Base-by-base conservation (phyloP, 2,329 filamentous ascomycete genomes). In the Leptographium procerum region DNA sequence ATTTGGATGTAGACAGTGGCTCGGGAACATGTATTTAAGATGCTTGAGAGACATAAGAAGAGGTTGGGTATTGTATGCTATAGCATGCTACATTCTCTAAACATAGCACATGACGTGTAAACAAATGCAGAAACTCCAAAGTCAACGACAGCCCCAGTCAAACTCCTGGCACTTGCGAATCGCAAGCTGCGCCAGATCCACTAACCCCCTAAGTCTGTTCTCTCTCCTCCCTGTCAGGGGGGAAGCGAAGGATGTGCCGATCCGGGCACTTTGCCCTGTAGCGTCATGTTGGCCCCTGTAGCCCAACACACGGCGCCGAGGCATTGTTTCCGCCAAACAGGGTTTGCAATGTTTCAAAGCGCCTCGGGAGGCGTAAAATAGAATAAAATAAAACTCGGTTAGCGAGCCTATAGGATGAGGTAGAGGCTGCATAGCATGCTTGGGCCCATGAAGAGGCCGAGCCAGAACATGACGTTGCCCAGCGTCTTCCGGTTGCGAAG, bases 401-500 rank as follows among this genome's bases (percentile, higher is more conserved):
- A 8, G 8, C 14, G 33, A 36, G 14, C 14, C 19, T 65, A 85
- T 33, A 85, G 67, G 48, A 84, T 79, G 58, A 85, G 66, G 63
- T 85, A 85, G 56, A 85, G 66, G 59, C 80, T 84, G 64, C 81
- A 84, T 28, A 85, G 66, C 45, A 89, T 68, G 69, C 86, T 89
- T 1, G 88, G 88, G 0, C 86, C 87, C 2, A 86, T 86, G 60
- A 89, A 88, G n/a, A 91, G 79, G 0, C 88, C 87, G 47, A 88
- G 66, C 88, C 88, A 92, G 65, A 91, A 91, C 3, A 89, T 76
- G 9, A 88, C 69, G 66, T 92, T 91, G 0, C 87, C 88, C 24
- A 91, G 65, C 1, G 82, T 80, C 64, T 80, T 76, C 64, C 77
- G 75, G 28, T 80, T 80, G 63, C 80, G 82, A 67, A 91, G 73